phyloP scores from a whole-genome alignment of 2,329 filamentous ascomycete species.

The Exophiala mesophila region DNA sequence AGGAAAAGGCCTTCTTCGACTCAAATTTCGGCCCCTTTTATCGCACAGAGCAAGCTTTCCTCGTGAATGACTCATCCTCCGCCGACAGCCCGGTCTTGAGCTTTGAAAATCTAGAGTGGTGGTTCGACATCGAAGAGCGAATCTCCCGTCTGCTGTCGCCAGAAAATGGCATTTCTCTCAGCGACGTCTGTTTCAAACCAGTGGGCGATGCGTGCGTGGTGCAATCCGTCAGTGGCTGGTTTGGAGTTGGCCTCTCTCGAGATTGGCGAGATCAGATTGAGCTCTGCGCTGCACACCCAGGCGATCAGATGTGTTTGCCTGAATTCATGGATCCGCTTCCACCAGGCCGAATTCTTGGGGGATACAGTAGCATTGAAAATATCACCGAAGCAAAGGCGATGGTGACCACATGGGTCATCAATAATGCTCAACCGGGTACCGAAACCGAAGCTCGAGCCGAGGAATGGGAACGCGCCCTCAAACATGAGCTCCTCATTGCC shows the following conservation, averaged over 20 bases:
- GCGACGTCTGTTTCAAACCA: constrained; percentile 92
- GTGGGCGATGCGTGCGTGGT: constrained; percentile 84
- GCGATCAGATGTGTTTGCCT: constrained; percentile 68
- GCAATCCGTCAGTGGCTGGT: constrained; percentile 89
- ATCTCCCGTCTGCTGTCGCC: constrained; percentile 68
- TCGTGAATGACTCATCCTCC: constrained; percentile 76
- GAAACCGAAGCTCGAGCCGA: constrained; percentile 67
- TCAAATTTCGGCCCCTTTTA: constrained; percentile 92
- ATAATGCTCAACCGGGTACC: constrained; percentile 73
- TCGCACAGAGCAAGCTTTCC: constrained; percentile 84
- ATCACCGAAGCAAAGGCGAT: constrained; percentile 67
- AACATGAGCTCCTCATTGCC: constrained; percentile 66
- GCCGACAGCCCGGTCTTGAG: constrained; percentile 68
- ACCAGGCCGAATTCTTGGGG: constrained; percentile 79
- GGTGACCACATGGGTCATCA: constrained; percentile 91
- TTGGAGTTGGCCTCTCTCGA: constrained; percentile 60
- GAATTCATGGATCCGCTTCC: constrained; percentile 85
- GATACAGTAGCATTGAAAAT: constrained; percentile 60
- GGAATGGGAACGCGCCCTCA: constrained; percentile 82
- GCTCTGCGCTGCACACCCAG: constrained; percentile 72
- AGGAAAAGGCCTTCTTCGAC: constrained; percentile 94
- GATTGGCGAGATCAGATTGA: constrained; percentile 69
- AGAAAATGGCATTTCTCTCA: constrained; percentile 62
- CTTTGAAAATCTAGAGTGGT: constrained; percentile 87
- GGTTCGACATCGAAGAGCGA: constrained; percentile 81